phyloP scores from a whole-genome alignment of 345 rosid genomes.

The Eucalyptus urophylla region DNA sequence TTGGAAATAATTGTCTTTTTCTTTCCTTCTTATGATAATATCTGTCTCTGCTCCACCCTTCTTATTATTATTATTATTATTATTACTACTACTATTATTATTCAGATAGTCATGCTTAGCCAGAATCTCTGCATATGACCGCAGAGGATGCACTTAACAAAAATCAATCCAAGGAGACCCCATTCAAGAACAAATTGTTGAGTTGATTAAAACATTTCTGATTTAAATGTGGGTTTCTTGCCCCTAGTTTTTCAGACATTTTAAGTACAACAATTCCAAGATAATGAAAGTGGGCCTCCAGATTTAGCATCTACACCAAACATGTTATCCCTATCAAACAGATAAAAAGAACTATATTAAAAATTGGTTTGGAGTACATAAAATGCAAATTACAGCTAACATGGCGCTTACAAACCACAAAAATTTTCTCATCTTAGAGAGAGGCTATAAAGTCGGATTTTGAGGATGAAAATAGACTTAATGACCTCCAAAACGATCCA shows the following conservation, averaged over 20 bases:
- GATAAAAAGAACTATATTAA: not conserved
- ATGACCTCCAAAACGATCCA: not conserved
- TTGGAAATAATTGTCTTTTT: not conserved
- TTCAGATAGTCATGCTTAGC: not conserved
- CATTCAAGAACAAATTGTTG: not conserved
- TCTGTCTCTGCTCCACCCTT: not conserved
- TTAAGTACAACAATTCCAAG: not conserved
- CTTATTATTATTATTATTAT: not conserved
- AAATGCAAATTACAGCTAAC: fast-evolving
- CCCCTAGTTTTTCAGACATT: not conserved
- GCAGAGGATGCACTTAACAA: not conserved
- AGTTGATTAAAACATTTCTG: not conserved
- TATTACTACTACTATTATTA: not conserved
- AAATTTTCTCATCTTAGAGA: not conserved
- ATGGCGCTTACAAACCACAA: not conserved
- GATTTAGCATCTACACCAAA: not conserved
- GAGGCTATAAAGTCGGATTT: not conserved
- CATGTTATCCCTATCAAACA: not conserved
- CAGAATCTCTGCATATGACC: not conserved
- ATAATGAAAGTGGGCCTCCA: not conserved
- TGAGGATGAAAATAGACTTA: not conserved
- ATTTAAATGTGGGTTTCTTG: not conserved
- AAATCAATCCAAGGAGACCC: not conserved
- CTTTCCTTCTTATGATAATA: not conserved
- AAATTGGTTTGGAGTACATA: not conserved